Conservation (phyloP, 2,329 filamentous ascomycete genomes). For the Pseudopithomyces maydicus region DNA sequence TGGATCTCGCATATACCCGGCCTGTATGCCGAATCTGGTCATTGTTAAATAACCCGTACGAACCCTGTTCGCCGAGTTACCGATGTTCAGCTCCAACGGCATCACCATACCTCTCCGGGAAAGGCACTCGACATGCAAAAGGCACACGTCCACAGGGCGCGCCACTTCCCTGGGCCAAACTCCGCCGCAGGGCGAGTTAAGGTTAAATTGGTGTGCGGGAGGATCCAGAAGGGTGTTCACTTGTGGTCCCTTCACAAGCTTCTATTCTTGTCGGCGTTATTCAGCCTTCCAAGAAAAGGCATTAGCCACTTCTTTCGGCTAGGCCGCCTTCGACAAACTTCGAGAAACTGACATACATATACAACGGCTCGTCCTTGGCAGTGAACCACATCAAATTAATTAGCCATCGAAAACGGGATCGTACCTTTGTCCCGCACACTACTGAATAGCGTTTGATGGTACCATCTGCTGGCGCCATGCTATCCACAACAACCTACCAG, state of each 20-base stretch:
- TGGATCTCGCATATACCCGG: neutral
- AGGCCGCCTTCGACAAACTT: neutral
- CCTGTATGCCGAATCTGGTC: constrained; percentile 2
- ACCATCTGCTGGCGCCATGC: constrained; percentile 29
- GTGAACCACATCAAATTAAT: neutral
- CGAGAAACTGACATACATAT: constrained; percentile 1
- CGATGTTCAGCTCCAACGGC: constrained; percentile 4
- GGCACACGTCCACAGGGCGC: neutral
- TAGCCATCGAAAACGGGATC: neutral
- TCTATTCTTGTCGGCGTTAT: constrained; percentile 6
- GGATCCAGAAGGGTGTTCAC: neutral
- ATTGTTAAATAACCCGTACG: constrained; percentile 5
- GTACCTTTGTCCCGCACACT: neutral
- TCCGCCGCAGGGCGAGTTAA: constrained; percentile 2
- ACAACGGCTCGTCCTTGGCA: constrained; percentile 5
- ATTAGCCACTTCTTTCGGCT: neutral
- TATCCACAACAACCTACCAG: constrained; percentile 13
- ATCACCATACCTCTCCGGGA: constrained; percentile 2
- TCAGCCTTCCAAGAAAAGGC: constrained; percentile 8
- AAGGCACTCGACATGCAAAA: neutral
- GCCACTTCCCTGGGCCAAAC: neutral
- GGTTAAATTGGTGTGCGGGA: constrained; percentile 6
- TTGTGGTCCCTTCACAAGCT: neutral
- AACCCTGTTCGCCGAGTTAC: constrained; percentile 4
- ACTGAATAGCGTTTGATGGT: constrained; percentile 10